Evolutionary conservation across 108 stramenopile species (phyloP).

Genomic region (Fragilaria crotonensis): DNA sequence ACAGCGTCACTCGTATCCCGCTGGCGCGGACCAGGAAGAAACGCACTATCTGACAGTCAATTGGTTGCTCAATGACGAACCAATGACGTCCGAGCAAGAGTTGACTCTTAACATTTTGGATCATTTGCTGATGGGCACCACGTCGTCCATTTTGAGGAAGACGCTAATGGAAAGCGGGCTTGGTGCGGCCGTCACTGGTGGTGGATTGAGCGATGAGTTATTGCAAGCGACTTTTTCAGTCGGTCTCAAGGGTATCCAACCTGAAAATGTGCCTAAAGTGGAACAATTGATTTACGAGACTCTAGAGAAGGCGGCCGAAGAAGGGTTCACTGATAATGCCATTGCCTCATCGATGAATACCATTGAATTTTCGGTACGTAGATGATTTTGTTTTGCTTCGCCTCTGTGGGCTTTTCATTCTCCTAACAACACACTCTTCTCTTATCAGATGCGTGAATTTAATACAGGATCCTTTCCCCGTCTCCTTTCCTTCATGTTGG

Average conservation of each 20-base stretch:
- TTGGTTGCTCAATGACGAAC: slow-evolving; percentile 91
- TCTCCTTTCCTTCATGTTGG: slow-evolving; percentile 93
- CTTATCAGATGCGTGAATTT: slow-evolving; percentile 82
- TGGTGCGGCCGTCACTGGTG: slow-evolving; percentile 89
- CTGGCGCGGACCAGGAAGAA: slow-evolving; percentile 62
- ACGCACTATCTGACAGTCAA: slow-evolving; percentile 87
- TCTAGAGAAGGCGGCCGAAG: slow-evolving; percentile 66
- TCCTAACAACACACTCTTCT: background rate
- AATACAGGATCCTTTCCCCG: slow-evolving; percentile 97
- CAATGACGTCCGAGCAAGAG: slow-evolving; percentile 71
- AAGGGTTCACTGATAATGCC: slow-evolving; percentile 87
- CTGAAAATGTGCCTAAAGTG: slow-evolving; percentile 70
- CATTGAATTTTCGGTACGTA: slow-evolving; percentile 76
- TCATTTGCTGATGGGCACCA: slow-evolving; percentile 92
- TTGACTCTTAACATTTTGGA: slow-evolving; percentile 83
- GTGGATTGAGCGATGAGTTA: slow-evolving; percentile 88
- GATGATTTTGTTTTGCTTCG: background rate
- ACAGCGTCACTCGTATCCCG: slow-evolving; percentile 50
- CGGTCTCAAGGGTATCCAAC: slow-evolving; percentile 79
- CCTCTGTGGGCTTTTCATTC: background rate
- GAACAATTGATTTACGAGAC: slow-evolving; percentile 78
- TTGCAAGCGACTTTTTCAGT: slow-evolving; percentile 90
- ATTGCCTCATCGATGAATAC: slow-evolving; percentile 92
- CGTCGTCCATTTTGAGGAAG: slow-evolving; percentile 82
- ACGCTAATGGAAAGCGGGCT: slow-evolving; percentile 87